Base-by-base conservation (phyloP, 179 eudicot species). In the Patellifolia procumbens region DNA sequence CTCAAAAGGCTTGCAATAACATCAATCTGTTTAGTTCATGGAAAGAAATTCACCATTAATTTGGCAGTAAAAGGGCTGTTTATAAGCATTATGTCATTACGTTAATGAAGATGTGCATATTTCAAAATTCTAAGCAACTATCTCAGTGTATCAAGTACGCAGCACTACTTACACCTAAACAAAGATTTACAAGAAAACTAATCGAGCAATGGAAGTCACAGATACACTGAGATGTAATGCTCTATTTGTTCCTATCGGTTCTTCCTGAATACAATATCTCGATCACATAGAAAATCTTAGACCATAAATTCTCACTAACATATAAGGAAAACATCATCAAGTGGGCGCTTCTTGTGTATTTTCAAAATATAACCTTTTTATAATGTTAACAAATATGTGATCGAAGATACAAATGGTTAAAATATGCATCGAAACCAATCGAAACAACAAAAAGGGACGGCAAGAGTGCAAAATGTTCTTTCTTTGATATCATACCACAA, bases 1-100 rank as follows among this genome's bases (percentile, higher is more conserved):
- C 97, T 95, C 69, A 95, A 81, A 17, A 95, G 92, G 87, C 97
- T 95, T 7, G 89, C 92, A 82, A 95, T 87, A 26, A 95, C 99
- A 90, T 95, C 99, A 85, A 95, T 91, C 99, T 95, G 85, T 24
- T 77, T 59, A 83, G 73, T 64, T 37, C 53, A 46, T 42, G 49
- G 62, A 69, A 32, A 62, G 17, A n/a, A 17, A 28, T 16, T 48
- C 65, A 55, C 24, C 43, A 45, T 2, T 17, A 16, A 39, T 20
- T 37, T 13, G 0, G 24, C 65, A 72, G 48, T 24, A 68, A 68
- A 46, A 5, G 12, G 24, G 13, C 10, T 13, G 56, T 24, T 43
- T 68, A 19, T 26, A 24, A 68, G n/a, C 0, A 68, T 26, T 20
- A 2, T 43, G 48, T 9, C n/a, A 65, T 35, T n/a, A 66, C n/a